Base-by-base conservation (phyloP, 352 stramenopile genomes). In the Globisporangium megalacanthum region DNA sequence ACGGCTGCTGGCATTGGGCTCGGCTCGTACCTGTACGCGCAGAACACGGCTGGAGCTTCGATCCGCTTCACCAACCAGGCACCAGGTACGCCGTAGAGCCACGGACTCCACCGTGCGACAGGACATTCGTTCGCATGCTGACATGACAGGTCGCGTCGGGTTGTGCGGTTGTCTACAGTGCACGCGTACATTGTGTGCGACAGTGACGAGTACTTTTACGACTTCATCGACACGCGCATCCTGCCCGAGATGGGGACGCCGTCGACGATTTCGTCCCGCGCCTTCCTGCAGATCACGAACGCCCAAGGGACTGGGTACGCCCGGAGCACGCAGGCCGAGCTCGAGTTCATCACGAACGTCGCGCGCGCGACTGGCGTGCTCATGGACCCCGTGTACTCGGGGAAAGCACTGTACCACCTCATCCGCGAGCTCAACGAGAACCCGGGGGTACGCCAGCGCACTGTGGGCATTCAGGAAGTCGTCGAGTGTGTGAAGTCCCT, bases 121-220 rank as follows among this genome's bases (percentile, higher is more conserved):
- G n/a, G 10, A 45, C 25, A 29, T 29, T 4, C 25, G 25, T 29
- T 4, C 25, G 15, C 13, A 1, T n/a, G 6, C 42, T 33, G 22
- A 17, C 19, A 19, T 33, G 22, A 17, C 19, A 19, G 3, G 6
- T 39, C 1, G 10, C 15, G 19, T 39, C 22, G 8, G 13, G 53
- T 8, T 0, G 46, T 25, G 33, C n/a, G 44, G 33, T 2, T 4
- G 17, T 14, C 13, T 25, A 8, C 13, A 72, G 77, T 77, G 2
- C 86, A 95, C 64, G 77, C 83, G 37, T 92, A 94, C 58, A 90
- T 91, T 60, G 86, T 94, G 22, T 95, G 86, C 60, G 86, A 95
- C 65, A 89, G 78, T 15, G 72, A 88, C n/a, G 75, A 82, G 51
- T 90, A 92, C 64, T 95, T 95, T 52, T 85, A 77, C 69, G 69